Conservation (phyloP, 768 basidiomycete species). For the Mycena floridula region DNA sequence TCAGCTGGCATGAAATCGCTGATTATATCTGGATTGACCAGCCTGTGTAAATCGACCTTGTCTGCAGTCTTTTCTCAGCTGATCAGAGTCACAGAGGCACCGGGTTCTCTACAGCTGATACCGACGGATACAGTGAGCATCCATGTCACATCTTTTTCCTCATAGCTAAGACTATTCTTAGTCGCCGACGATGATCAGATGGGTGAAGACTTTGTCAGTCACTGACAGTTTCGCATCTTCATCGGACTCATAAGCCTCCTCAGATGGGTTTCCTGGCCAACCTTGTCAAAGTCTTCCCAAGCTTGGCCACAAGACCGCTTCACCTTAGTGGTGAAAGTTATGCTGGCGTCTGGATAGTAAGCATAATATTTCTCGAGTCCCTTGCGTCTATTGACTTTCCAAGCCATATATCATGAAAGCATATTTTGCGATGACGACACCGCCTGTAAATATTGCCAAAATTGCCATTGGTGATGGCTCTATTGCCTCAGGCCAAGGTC, state of each 20-base stretch:
- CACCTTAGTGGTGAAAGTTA: constrained; percentile 48
- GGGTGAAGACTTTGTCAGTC: constrained; percentile 47
- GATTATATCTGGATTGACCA: constrained; percentile 76
- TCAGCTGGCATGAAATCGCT: constrained; percentile 53
- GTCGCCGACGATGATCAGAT: constrained; percentile 63
- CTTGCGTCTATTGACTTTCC: background rate
- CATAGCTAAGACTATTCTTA: too few relatives aligned
- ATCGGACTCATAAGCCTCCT: constrained; percentile 4
- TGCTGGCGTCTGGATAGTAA: constrained; percentile 42
- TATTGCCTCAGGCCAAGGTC: constrained; percentile 40
- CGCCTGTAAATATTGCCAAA: constrained; percentile 63
- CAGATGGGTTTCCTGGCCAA: constrained; percentile 49
- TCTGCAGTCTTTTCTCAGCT: constrained; percentile 4
- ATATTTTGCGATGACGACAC: constrained; percentile 55
- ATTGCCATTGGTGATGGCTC: constrained; percentile 70
- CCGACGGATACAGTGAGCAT: too few relatives aligned
- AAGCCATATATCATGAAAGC: constrained; percentile 75
- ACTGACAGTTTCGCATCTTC: background rate
- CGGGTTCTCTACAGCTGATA: constrained; percentile 62
- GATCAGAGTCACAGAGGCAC: constrained; percentile 33
- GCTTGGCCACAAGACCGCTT: constrained; percentile 41
- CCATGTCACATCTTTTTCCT: too few relatives aligned
- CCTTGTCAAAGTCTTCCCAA: constrained; percentile 46
- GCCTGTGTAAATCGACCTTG: constrained; percentile 44
- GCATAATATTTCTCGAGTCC: too few relatives aligned